Conservation (phyloP, 2,329 filamentous ascomycete species). For the Alternaria sp. region DNA sequence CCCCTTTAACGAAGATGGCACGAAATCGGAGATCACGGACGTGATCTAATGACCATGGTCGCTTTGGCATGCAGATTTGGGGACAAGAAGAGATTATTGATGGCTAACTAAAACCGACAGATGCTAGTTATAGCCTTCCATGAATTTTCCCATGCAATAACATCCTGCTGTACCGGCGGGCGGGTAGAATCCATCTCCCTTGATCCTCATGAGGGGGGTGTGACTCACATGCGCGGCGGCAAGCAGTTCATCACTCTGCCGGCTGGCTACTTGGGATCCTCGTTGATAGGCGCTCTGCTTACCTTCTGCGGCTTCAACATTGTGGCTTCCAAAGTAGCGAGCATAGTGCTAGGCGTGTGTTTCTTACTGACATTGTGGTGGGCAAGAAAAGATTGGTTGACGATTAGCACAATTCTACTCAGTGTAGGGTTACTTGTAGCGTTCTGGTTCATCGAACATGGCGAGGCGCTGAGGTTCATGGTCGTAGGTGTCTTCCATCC, state of each 20-base stretch:
- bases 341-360: conserved; percentile 74
- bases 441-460: conserved; percentile 82
- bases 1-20: not conserved
- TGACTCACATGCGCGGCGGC: conserved; percentile 79
- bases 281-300: conserved; percentile 77
- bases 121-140: conserved; percentile 79
- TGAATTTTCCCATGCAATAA: conserved; percentile 78
- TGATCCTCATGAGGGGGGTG: conserved; percentile 78
- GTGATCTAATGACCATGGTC: not conserved
- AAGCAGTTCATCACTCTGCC: conserved; percentile 75
- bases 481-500: conserved; percentile 59
- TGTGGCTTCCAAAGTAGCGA: conserved; percentile 80
- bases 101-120: conserved; percentile 12
- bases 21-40: too few relatives aligned
- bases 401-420: conserved; percentile 72
- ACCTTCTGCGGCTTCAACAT: conserved; percentile 85
- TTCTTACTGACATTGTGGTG: conserved; percentile 84
- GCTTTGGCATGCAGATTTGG: not conserved
- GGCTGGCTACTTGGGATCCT: conserved; percentile 79
- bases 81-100: not conserved
- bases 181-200: conserved; percentile 77
- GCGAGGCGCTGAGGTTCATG: conserved; percentile 75
- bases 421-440: conserved; percentile 75
- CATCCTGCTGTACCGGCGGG: conserved; percentile 75
- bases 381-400: conserved; percentile 80